These are phyloP conservation scores for Fonsecaea multimorphosa DNA, from an alignment of 2,329 filamentous ascomycete species.

Conservation along the genomic window DNA sequence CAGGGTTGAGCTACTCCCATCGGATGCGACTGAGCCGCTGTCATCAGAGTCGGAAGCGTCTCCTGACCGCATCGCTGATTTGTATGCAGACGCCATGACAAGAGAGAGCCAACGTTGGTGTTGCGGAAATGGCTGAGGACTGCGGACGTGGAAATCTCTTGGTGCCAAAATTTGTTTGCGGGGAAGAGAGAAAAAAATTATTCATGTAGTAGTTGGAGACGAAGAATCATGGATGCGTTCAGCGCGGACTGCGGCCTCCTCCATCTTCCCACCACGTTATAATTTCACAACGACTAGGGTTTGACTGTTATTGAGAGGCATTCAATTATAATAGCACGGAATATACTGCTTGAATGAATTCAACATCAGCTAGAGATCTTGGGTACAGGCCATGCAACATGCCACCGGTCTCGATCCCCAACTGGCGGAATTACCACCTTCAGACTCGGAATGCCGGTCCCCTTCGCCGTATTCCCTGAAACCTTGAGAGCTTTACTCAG, in stretches of 20 bases:
- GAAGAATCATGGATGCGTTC: background rate
- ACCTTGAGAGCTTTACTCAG: conserved; percentile 63
- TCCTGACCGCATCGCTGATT: conserved; percentile 50
- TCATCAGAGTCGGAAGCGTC: conserved; percentile 38
- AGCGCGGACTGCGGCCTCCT: background rate
- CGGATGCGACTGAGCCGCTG: conserved; percentile 40
- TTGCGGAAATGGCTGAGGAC: background rate
- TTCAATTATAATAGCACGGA: background rate
- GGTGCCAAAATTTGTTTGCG: background rate
- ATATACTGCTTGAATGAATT: background rate
- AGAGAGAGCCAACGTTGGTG: background rate
- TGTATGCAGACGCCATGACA: conserved; percentile 63
- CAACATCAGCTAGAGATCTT: conserved; percentile 41
- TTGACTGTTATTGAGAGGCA: background rate
- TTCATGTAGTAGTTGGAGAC: background rate
- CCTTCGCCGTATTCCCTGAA: conserved; percentile 27
- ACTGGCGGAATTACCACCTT: conserved; percentile 33
- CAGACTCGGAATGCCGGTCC: conserved; percentile 10
- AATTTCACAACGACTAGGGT: background rate
- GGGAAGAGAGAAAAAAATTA: background rate
- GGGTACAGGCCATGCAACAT: conserved; percentile 55
- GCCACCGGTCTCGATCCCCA: conserved; percentile 51
- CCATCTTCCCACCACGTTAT: too few relatives aligned
- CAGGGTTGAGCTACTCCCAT: conserved; percentile 51
- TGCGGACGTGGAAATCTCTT: background rate